Evolutionary conservation across 1,284 basidiomycete species (phyloP).

Genomic region (Fistulina hepatica): DNA sequence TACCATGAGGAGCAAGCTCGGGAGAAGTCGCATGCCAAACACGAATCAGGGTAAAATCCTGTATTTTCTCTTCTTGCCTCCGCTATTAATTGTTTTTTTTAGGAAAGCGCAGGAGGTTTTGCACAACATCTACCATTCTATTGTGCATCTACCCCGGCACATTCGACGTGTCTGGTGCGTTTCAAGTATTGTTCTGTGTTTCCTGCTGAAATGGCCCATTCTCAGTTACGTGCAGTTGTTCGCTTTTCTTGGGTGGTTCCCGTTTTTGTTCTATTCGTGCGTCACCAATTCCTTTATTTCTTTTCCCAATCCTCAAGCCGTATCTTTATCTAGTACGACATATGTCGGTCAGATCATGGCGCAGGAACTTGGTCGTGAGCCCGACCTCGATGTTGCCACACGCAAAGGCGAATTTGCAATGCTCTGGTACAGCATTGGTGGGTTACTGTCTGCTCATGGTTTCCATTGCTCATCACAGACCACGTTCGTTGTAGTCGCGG

Average conservation of each 20-base stretch:
- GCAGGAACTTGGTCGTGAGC: constrained; percentile 57
- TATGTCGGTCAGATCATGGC: constrained; percentile 91
- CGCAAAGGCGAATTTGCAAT: constrained; percentile 83
- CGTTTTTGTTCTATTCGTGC: constrained; percentile 86
- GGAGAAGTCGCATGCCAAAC: constrained; percentile 31
- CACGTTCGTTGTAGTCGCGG: constrained; percentile 61
- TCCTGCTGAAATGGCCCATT: too few relatives aligned
- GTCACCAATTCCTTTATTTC: constrained; percentile 16
- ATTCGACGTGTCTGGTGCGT: constrained; percentile 86
- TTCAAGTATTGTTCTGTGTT: too few relatives aligned
- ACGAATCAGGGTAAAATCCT: constrained; percentile 24
- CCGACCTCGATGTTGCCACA: constrained; percentile 73
- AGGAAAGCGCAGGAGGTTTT: constrained; percentile 54
- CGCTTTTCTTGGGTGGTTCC: constrained; percentile 94
- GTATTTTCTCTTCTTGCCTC: constrained; percentile 2
- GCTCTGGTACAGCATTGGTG: constrained; percentile 82
- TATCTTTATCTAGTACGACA: constrained; percentile 60
- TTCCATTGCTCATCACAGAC: constrained; percentile 7
- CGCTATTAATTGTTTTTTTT: constrained; percentile 1
- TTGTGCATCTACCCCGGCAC: constrained; percentile 68
- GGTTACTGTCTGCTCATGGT: constrained; percentile 16
- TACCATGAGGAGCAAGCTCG: constrained; percentile 69
- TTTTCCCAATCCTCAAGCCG: not conserved
- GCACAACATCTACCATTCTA: constrained; percentile 64
- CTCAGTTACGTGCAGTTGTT: constrained; percentile 83